Conservation (phyloP, 1,284 basidiomycete genomes). For the Quambalaria eucalypti region DNA sequence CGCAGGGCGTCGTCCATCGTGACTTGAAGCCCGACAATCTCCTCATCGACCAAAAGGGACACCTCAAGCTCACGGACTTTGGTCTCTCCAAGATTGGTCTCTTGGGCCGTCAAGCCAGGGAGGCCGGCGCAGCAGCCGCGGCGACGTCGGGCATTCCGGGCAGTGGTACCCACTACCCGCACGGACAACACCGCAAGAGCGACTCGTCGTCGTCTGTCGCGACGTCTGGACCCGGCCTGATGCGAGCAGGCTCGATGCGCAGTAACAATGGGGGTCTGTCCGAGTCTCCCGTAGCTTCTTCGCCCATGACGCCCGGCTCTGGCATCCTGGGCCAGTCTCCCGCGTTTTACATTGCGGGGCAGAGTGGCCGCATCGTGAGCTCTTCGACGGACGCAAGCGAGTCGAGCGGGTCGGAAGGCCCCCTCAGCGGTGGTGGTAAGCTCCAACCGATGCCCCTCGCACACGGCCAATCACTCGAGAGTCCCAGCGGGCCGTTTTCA, state of each 20-base stretch:
- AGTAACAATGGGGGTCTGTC: not conserved
- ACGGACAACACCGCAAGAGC: not conserved
- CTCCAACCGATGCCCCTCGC: conserved; percentile 3
- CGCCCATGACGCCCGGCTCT: conserved; percentile 18
- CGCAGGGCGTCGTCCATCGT: conserved; percentile 89
- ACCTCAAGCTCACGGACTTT: conserved; percentile 95
- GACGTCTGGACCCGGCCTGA: not conserved
- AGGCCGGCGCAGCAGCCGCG: conserved; percentile 6
- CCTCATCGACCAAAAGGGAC: conserved; percentile 88
- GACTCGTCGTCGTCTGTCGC: conserved; percentile 3
- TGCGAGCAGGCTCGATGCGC: not conserved
- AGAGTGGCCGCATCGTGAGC: conserved; percentile 10
- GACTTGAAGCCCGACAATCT: conserved; percentile 97
- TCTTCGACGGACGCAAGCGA: conserved; percentile 35
- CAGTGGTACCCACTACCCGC: too few relatives aligned
- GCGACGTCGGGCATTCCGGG: not conserved
- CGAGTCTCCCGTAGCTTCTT: not conserved
- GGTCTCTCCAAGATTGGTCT: conserved; percentile 94
- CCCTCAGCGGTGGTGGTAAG: not conserved
- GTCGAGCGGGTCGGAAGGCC: conserved; percentile 27
- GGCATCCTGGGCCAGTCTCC: conserved; percentile 19
- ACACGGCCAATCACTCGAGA: conserved; percentile 17
- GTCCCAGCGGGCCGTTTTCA: conserved; percentile 27
- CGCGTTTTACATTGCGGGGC: conserved; percentile 2
- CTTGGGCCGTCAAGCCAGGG: conserved; percentile 68